A percentile compares a stretch with the other conserved stretches of the same genome.
These are phyloP conservation scores for Botrytis paeoniae DNA, from an alignment of 2,329 filamentous ascomycete genomes.

Conservation along the genomic window DNA sequence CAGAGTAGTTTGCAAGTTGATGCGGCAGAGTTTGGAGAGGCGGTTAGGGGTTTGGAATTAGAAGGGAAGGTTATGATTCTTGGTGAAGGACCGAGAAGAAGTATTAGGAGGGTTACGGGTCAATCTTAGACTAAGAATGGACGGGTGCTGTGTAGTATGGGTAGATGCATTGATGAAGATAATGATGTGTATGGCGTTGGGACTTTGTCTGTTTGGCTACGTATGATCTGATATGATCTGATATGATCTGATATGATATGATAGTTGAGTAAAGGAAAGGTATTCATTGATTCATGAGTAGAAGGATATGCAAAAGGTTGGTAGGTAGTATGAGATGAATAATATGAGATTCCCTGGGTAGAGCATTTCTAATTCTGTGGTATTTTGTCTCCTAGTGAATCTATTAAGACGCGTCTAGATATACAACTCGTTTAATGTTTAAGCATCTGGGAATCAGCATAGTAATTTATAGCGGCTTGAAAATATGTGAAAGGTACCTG, in stretches of 20 bases:
- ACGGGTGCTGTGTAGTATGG: background rate
- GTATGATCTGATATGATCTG: background rate
- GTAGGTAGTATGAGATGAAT: background rate
- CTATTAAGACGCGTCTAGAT: no score
- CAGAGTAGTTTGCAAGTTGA: conserved; percentile 70
- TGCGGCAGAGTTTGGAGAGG: conserved; percentile 76
- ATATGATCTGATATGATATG: background rate
- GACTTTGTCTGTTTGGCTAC: background rate
- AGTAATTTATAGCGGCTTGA: no score
- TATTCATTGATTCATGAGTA: background rate
- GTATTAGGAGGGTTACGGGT: conserved; percentile 70
- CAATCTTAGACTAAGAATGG: conserved; percentile 37
- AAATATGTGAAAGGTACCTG: no score
- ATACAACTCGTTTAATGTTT: no score
- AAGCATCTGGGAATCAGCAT: no score
- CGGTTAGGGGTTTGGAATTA: conserved; percentile 73
- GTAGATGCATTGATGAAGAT: background rate
- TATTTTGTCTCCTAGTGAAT: no score
- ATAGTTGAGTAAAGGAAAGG: background rate
- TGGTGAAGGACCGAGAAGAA: conserved; percentile 82
- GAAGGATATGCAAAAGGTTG: background rate
- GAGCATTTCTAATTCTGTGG: background rate
- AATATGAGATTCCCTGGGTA: background rate
- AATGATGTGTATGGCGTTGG: conserved; percentile 14
- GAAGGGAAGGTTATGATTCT: conserved; percentile 78